Evolutionary conservation across 108 stramenopile species (phyloP).

Genomic region (Nannochloropsis salina): DNA sequence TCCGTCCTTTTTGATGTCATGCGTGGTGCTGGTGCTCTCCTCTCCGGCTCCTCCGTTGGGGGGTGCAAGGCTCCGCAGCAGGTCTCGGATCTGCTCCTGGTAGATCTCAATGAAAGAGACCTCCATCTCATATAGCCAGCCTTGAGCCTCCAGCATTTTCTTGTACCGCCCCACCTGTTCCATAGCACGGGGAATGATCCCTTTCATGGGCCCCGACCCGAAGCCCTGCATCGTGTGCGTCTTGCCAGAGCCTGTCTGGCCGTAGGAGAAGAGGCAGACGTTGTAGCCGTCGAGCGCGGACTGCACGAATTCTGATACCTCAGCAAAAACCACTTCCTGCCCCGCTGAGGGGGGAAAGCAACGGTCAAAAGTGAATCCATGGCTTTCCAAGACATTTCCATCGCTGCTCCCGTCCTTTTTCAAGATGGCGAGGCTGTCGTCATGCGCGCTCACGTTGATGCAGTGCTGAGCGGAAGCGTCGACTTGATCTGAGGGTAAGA

Average conservation of each 20-base stretch:
- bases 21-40: neutral
- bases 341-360: constrained; percentile 67
- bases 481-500: constrained; percentile 66
- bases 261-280: constrained; percentile 89
- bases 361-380: constrained; percentile 75
- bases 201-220: constrained; percentile 73
- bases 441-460: constrained; percentile 51
- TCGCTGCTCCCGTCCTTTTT: constrained; percentile 26
- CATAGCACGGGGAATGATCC: constrained; percentile 89
- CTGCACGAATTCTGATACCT: constrained; percentile 94
- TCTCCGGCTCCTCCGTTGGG: constrained; percentile 21
- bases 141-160: constrained; percentile 66
- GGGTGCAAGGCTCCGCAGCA: constrained; percentile 56
- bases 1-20: constrained; percentile 46
- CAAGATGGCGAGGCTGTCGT: neutral
- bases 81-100: constrained; percentile 92
- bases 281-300: constrained; percentile 91
- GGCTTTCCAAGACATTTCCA: constrained; percentile 52
- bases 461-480: constrained; percentile 43
- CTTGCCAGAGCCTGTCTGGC: constrained; percentile 81
- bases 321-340: constrained; percentile 82
- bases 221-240: constrained; percentile 92
- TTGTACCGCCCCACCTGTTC: constrained; percentile 70
- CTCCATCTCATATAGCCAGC: constrained; percentile 84
- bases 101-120: constrained; percentile 98